Conservation (phyloP, 1,139 yeast genomes). For the Suhomyces wounanorum region DNA sequence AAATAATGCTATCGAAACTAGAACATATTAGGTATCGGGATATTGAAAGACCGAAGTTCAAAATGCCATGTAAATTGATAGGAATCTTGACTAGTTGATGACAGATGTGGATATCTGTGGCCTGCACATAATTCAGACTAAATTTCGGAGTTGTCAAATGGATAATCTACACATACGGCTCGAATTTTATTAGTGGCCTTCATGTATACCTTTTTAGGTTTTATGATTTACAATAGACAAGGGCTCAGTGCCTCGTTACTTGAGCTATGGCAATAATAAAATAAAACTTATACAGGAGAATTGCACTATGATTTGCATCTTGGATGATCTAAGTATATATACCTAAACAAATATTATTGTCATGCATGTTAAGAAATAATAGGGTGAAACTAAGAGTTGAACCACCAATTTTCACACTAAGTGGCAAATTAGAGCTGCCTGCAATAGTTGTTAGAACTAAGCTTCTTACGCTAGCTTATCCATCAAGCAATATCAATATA, state of each 20-base stretch:
- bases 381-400: constrained; percentile 1
- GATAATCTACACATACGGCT: constrained; percentile 4
- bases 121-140: neutral
- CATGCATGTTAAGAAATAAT: constrained; percentile 2
- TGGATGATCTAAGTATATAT: constrained; percentile 1
- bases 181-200: neutral
- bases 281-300: constrained; percentile 2
- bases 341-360: constrained; percentile 4
- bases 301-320: neutral
- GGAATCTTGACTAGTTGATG: neutral
- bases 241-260: constrained; percentile 5
- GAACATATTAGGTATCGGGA: neutral
- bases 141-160: constrained; percentile 4
- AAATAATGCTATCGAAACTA: neutral
- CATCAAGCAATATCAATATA: too few relatives aligned
- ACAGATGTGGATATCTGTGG: constrained; percentile 5
- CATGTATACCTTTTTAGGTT: constrained; percentile 2
- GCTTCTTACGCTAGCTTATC: too few relatives aligned
- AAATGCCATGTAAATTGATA: neutral
- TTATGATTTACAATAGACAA: constrained; percentile 6
- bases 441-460: too few relatives aligned
- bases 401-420: neutral
- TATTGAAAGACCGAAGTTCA: neutral
- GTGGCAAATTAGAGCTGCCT: too few relatives aligned
- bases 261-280: neutral